phyloP scores from a whole-genome alignment of 2,329 filamentous ascomycete species.

The Ophiostoma sp. region DNA sequence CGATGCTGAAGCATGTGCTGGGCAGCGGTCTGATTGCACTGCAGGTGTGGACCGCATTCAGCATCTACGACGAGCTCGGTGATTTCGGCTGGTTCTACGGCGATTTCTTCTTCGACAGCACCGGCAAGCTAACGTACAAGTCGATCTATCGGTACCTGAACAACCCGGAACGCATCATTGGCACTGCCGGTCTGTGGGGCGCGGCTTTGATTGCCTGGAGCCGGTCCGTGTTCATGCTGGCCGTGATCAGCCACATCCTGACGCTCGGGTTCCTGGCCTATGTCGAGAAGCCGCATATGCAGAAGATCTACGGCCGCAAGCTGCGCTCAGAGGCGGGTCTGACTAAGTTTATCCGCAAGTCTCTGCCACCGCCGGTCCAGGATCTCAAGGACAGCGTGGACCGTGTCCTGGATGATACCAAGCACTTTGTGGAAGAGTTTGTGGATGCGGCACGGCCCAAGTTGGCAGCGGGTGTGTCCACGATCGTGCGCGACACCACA shows the following conservation, averaged over 20 bases:
- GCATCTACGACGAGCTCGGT: conserved; percentile 90
- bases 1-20: conserved; percentile 78
- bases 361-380: conserved; percentile 75
- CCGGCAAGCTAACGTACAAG: conserved; percentile 84
- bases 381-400: conserved; percentile 83
- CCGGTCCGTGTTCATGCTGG: conserved; percentile 76
- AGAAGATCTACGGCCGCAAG: conserved; percentile 85
- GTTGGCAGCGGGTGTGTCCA: conserved; percentile 77
- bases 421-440: conserved; percentile 86
- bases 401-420: conserved; percentile 76
- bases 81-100: conserved; percentile 99
- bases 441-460: conserved; percentile 80
- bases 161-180: conserved; percentile 91
- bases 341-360: conserved; percentile 82
- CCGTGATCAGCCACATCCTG: conserved; percentile 76
- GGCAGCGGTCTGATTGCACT: conserved; percentile 74
- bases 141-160: conserved; percentile 98
- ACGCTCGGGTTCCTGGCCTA: conserved; percentile 85
- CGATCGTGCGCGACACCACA: conserved; percentile 80
- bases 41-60: conserved; percentile 87
- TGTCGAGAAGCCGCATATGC: conserved; percentile 95
- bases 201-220: conserved; percentile 91
- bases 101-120: conserved; percentile 94
- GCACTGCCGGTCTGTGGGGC: conserved; percentile 92
- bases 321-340: conserved; percentile 83